phyloP scores from a whole-genome alignment of 768 basidiomycete species.

The Psilocybe cyanescens region DNA sequence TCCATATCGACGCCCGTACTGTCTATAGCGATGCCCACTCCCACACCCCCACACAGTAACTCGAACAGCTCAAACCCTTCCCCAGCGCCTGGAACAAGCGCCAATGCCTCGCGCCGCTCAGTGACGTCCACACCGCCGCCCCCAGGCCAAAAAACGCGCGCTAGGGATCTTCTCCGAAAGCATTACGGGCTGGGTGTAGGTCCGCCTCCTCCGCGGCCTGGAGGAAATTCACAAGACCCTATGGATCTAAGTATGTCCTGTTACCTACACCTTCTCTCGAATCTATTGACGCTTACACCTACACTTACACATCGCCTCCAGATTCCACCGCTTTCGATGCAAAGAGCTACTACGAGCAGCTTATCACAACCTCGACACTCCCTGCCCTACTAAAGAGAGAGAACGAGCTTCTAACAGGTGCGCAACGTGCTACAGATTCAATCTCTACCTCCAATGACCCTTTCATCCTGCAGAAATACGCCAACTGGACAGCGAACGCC shows the following conservation, averaged over 20 bases:
- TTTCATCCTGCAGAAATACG: conserved; percentile 68
- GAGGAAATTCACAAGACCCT: conserved; percentile 61
- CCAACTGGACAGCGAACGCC: conserved; percentile 84
- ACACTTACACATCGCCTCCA: conserved; percentile 26
- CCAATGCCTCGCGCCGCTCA: background rate
- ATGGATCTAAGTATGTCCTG: conserved; percentile 73
- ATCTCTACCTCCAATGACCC: background rate
- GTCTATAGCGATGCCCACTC: background rate
- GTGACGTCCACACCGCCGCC: conserved; percentile 9
- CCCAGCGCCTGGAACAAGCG: background rate
- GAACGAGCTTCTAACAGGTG: conserved; percentile 80
- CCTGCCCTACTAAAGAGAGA: conserved; percentile 75
- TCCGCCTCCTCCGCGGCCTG: conserved; percentile 62
- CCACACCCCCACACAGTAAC: conserved; percentile 2
- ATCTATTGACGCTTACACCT: background rate
- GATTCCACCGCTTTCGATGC: conserved; percentile 86
- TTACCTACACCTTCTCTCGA: too few species aligned
- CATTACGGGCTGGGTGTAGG: conserved; percentile 88
- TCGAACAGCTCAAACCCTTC: background rate
- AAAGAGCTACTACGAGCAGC: conserved; percentile 81
- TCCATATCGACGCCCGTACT: background rate
- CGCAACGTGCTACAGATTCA: background rate
- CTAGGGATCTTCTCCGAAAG: conserved; percentile 78
- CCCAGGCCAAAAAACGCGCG: conserved; percentile 54
- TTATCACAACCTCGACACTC: conserved; percentile 82